Evolutionary conservation across 2,329 filamentous ascomycete species (phyloP).

Genomic region (Cyphellophora europaea): DNA sequence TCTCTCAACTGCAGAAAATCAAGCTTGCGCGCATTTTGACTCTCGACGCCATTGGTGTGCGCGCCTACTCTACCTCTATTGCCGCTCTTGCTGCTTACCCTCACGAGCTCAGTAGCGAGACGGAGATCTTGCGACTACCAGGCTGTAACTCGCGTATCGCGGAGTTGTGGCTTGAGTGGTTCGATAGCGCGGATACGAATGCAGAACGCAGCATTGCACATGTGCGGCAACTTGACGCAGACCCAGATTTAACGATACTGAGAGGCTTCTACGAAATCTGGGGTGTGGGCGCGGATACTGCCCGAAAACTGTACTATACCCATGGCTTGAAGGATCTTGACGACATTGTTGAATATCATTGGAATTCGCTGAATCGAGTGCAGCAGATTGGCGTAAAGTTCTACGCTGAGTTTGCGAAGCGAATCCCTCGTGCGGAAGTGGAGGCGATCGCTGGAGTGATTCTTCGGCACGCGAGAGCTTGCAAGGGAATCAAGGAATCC

Average conservation of each 20-base stretch:
- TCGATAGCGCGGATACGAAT: conserved; percentile 30
- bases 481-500: conserved; percentile 8
- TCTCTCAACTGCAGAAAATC: conserved; percentile 65
- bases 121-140: conserved; percentile 49
- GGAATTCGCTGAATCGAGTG: conserved; percentile 62
- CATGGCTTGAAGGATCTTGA: conserved; percentile 75
- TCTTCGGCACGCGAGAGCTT: conserved; percentile 48
- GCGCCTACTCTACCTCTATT: conserved; percentile 82
- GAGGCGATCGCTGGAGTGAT: conserved; percentile 58
- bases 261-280: conserved; percentile 73
- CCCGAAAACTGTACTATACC: conserved; percentile 68
- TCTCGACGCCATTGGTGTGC: conserved; percentile 67
- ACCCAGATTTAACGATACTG: conserved; percentile 56
- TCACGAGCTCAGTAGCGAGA: conserved; percentile 35
- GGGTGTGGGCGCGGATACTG: conserved; percentile 80
- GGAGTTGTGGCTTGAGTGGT: conserved; percentile 68
- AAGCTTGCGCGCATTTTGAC: conserved; percentile 60
- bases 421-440: conserved; percentile 65
- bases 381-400: conserved; percentile 94
- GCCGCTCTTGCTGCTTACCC: conserved; percentile 78
- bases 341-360: conserved; percentile 75
- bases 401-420: conserved; percentile 71
- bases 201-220: conserved; percentile 51
- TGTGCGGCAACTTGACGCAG: conserved; percentile 52
- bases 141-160: conserved; percentile 76